These are phyloP conservation scores for Thermomucor indicae-seudaticae DNA, from an alignment of 371 early-diverging fungal genomes.

Conservation along the genomic window DNA sequence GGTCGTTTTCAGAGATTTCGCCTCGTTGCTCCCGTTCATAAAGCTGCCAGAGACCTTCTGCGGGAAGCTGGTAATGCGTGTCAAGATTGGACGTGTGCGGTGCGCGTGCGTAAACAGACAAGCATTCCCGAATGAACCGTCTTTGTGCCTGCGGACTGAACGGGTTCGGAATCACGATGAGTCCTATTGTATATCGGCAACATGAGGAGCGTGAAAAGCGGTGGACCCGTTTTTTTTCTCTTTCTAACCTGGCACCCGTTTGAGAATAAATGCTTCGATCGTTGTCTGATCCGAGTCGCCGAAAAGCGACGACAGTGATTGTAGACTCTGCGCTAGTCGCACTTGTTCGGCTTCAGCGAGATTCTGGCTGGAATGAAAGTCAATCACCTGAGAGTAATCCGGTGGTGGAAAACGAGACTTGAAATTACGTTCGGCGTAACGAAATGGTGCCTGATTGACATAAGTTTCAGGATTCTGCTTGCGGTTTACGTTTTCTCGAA, in stretches of 20 bases:
- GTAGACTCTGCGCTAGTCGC: no score
- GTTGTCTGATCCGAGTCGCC: no score
- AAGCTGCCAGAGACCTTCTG: slow-evolving; percentile 66
- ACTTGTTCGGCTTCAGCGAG: no score
- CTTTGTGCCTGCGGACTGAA: slow-evolving; percentile 69
- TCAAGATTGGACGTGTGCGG: slow-evolving; percentile 85
- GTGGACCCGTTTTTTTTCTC: no score
- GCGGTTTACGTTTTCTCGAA: slow-evolving; percentile 19
- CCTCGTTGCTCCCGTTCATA: no score
- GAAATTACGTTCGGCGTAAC: slow-evolving; percentile 70
- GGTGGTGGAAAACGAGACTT: slow-evolving; percentile 55
- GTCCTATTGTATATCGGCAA: no score
- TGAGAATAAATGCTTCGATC: no score
- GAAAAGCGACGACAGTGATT: no score
- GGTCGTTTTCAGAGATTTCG: slow-evolving; percentile 22
- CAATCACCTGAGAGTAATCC: slow-evolving; percentile 55
- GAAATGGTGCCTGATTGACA: slow-evolving; percentile 72
- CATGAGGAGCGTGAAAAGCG: no score
- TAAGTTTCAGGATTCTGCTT: slow-evolving; percentile 25
- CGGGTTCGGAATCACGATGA: slow-evolving; percentile 73
- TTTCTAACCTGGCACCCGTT: no score
- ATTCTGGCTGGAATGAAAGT: no score
- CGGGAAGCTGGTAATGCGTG: slow-evolving; percentile 70
- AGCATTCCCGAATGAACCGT: slow-evolving; percentile 55
- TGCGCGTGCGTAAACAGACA: slow-evolving; percentile 59